Evolutionary conservation across 768 basidiomycete species (phyloP).

Genomic region (Gyrodon lividus): DNA sequence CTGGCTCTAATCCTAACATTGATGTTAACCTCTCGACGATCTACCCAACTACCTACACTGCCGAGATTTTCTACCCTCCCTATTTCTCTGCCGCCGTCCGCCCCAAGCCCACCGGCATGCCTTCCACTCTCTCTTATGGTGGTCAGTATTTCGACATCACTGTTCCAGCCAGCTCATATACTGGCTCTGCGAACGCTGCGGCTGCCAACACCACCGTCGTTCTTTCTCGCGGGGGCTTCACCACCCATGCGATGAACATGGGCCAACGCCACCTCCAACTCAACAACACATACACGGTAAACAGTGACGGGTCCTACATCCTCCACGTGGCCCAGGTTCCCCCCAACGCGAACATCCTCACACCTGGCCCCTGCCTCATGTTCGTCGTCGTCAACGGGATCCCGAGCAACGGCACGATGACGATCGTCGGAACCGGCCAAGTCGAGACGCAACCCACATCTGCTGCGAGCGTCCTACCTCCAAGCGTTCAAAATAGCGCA

Average conservation of each 20-base stretch:
- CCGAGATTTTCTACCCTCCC: conserved; percentile 88
- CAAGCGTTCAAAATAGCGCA: conserved; percentile 42
- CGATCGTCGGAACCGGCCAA: conserved; percentile 79
- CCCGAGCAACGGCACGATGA: conserved; percentile 73
- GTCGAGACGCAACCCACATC: conserved; percentile 65
- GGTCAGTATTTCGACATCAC: conserved; percentile 78
- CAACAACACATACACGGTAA: conserved; percentile 82
- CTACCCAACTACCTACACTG: conserved; percentile 77
- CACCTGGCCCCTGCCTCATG: conserved; percentile 85
- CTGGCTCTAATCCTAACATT: conserved; percentile 92
- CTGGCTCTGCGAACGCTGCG: conserved; percentile 64
- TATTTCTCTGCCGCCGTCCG: conserved; percentile 75
- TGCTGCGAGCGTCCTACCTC: conserved; percentile 17
- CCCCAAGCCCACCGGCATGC: conserved; percentile 72
- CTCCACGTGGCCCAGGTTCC: conserved; percentile 83
- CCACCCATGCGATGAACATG: conserved; percentile 89
- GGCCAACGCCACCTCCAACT: conserved; percentile 83
- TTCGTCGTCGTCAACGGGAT: conserved; percentile 85
- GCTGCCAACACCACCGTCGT: conserved; percentile 77
- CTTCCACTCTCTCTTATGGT: conserved; percentile 76
- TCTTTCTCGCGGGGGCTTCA: conserved; percentile 80
- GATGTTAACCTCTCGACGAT: conserved; percentile 68
- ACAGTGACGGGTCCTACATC: conserved; percentile 69
- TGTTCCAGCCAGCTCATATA: conserved; percentile 63
- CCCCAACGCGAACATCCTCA: conserved; percentile 82